Base-by-base conservation (phyloP, 306 rosid species). In the Bauhinia variegata region DNA sequence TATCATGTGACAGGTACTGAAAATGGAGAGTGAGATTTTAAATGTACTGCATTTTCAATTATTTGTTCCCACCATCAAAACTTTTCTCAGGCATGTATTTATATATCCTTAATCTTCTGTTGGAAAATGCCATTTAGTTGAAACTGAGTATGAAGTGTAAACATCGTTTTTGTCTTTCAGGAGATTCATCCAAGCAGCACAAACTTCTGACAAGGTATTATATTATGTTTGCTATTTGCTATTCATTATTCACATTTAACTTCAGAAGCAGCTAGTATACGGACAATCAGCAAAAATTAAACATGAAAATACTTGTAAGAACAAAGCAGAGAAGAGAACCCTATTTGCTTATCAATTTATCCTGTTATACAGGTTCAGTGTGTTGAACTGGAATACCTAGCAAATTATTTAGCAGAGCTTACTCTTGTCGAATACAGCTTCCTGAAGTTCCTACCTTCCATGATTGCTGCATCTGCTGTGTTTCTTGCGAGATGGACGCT, bases 401-500 rank as follows among this genome's bases (percentile, higher is more conserved):
- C 98, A 79, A 82, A 92, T 52, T 92, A 85, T 78, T 83, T 89
- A 68, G 88, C 92, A 17, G 96, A 92, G 77, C 84, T 92, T 79
- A 81, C 92, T 62, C 90, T 92, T 43, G 82, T 78, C 16, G 91
- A 89, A 57, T 85, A 89, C 79, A 73, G 80, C 75, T 89, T 87
- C 81, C 72, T 92, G 49, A 84, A 79, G 62, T 89, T 85, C 79
- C 83, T 87, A 65, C 96, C 98, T 59, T 92, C 96, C 63, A 80
- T 78, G 19, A 63, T 87, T 48, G 98, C 98, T 59, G 96, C 95
- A 56, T 87, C 98, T 36, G 92, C 87, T 51, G 89, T 92, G 12
- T 89, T 89, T 81, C 95, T 92, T 31, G 96, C 98, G 28, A 92
- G 83, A 85, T 92, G 98, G 98, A 87, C 89, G 12, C 87, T 89